Conservation (phyloP, 2,329 filamentous ascomycete species). For the Paracoccidioides brasiliensis region DNA sequence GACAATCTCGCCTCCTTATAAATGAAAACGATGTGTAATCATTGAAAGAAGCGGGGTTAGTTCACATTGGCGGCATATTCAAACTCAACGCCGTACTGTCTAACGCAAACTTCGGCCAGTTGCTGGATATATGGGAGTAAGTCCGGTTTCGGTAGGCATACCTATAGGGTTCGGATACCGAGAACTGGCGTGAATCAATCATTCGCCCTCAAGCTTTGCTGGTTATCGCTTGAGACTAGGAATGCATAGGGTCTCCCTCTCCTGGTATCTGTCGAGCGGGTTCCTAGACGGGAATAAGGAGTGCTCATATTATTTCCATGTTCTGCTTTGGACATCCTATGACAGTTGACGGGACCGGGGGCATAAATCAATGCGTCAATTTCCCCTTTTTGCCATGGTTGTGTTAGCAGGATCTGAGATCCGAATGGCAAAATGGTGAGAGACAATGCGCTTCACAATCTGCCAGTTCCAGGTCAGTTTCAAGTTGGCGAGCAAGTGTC, state of each 20-base stretch:
- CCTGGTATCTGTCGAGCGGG: background rate
- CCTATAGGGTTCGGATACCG: background rate
- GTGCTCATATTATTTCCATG: background rate
- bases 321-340: background rate
- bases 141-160: background rate
- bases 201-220: background rate
- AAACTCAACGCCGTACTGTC: background rate
- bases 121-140: background rate
- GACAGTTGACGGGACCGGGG: background rate
- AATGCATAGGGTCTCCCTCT: background rate
- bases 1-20: background rate
- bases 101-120: background rate
- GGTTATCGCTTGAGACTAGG: background rate
- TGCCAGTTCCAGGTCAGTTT: conserved; percentile 1
- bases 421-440: background rate
- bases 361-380: background rate
- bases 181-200: background rate
- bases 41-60: background rate
- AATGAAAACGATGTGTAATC: background rate
- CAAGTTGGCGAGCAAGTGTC: background rate
- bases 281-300: background rate
- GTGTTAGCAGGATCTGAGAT: background rate
- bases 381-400: background rate
- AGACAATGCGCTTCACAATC: background rate
- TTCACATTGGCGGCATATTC: background rate